These are phyloP conservation scores for Xylaria curta DNA, from an alignment of 495 filamentous ascomycete genomes.

Conservation along the genomic window DNA sequence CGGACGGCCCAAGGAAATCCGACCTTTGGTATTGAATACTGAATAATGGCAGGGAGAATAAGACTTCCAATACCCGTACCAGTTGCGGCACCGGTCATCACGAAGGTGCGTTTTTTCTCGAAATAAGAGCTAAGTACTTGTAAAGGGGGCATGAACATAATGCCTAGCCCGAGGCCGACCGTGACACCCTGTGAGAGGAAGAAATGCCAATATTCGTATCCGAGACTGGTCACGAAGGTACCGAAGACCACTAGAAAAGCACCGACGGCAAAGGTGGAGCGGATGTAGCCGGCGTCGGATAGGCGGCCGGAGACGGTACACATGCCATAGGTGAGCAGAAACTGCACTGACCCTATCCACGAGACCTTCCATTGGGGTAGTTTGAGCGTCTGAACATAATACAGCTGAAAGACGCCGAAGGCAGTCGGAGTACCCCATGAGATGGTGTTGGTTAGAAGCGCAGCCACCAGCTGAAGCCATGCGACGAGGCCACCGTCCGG, in stretches of 20 bases:
- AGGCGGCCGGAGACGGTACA: slow-evolving; percentile 50
- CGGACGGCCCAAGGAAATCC: slow-evolving; percentile 55
- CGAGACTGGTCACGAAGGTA: slow-evolving; percentile 52
- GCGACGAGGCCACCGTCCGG: slow-evolving; percentile 50
- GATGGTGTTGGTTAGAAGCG: slow-evolving; percentile 48
- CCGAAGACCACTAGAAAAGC: slow-evolving; percentile 47
- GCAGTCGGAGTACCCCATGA: slow-evolving; percentile 51
- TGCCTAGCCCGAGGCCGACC: slow-evolving; percentile 49
- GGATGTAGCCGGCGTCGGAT: slow-evolving; percentile 51
- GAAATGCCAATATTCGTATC: slow-evolving; percentile 51
- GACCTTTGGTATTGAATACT: slow-evolving; percentile 49
- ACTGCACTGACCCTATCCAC: slow-evolving; percentile 56
- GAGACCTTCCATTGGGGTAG: slow-evolving; percentile 50
- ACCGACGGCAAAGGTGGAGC: slow-evolving; percentile 43
- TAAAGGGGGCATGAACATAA: slow-evolving; percentile 53
- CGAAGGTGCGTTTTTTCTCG: slow-evolving; percentile 42
- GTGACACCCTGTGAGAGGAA: slow-evolving; percentile 52
- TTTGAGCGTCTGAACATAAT: slow-evolving; percentile 52
- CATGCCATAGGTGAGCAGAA: slow-evolving; percentile 48
- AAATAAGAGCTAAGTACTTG: slow-evolving; percentile 52
- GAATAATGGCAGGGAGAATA: slow-evolving; percentile 49
- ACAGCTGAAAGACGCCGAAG: slow-evolving; percentile 55
- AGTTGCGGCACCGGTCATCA: slow-evolving; percentile 45
- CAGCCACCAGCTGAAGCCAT: slow-evolving; percentile 52
- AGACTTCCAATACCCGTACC: slow-evolving; percentile 54